Evolutionary conservation across 805 yeast species (phyloP), one percentile per base, ranked within the genome.

Genomic region (Saccharomycopsis lassenensis): DNA sequence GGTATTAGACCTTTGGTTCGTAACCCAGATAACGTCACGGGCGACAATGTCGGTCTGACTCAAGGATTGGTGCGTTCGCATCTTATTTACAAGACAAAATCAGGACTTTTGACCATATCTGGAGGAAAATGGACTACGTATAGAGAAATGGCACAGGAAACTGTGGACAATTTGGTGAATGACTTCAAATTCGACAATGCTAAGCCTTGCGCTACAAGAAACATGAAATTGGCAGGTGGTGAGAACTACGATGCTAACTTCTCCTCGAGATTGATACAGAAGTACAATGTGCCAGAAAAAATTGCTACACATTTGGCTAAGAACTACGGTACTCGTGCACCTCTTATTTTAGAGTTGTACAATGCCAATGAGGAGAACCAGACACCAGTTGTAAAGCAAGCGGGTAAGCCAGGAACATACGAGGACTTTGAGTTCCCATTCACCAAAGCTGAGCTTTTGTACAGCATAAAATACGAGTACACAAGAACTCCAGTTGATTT

Each of bases 51-150:
- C 22, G 57, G 59, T 21, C 65, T 77, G 31, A 87, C 96, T 40
- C 91, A 86, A 62, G 87, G 86, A 36, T 67, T 87, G 46, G 97
- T 87, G 29, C 78, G 97, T 63, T 80, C 83, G 48, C 97, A 87
- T 59, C 66, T 87, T 50, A 69, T 87, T 37, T 70, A 79, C 51
- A 67, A 73, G 21, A 71, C 93, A 23, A 74, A 67, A 40, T 67
- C 80, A 38, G 91, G 89, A 18, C 69, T 87, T 48, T 67, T 87
- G 26, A 87, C 97, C 26, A 81, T 87, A 47, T 78, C 94, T 14
- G 97, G 96, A 52, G 97, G 97, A 57, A 87, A 87, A 63, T 87
- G 97, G 97, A 87, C 97, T 36, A 87, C 97, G 24, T 89, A 87
- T 66, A 73, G 96, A 64, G 94, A 85, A 64, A 87, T 87, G 96